Percentiles rank a stretch among this genome's conserved stretches.
Evolutionary conservation across 495 filamentous ascomycete genomes (phyloP).

Genomic region (Beverwykella pulmonaria): DNA sequence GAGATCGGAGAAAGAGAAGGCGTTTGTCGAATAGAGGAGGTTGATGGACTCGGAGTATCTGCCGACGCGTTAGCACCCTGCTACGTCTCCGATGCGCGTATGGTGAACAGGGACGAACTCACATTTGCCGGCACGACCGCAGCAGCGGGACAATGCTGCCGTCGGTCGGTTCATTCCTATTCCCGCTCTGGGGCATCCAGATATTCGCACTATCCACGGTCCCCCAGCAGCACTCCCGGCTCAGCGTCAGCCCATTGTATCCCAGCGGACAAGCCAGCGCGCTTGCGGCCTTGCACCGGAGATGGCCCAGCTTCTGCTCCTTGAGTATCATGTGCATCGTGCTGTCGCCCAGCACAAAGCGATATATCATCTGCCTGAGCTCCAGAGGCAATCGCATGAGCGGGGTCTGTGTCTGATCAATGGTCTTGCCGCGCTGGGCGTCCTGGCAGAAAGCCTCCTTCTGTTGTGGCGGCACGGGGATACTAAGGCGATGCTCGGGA

Average conservation of each 20-base stretch:
- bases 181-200: slow-evolving; percentile 8
- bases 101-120: background rate
- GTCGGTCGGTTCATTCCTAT: slow-evolving; percentile 17
- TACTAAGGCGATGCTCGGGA: slow-evolving; percentile 15
- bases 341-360: slow-evolving; percentile 19
- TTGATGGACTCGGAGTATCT: slow-evolving; percentile 33
- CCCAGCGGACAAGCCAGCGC: slow-evolving; percentile 15
- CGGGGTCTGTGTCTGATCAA: slow-evolving; percentile 23
- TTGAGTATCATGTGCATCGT: slow-evolving; percentile 34
- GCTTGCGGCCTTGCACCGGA: slow-evolving; percentile 30
- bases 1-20: slow-evolving; percentile 35
- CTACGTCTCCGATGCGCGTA: background rate
- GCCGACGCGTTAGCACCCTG: background rate
- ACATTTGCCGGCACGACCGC: slow-evolving; percentile 29
- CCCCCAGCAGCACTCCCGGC: slow-evolving; percentile 34
- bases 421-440: slow-evolving; percentile 2
- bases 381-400: slow-evolving; percentile 28
- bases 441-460: background rate
- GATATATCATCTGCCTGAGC: slow-evolving; percentile 26
- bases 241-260: slow-evolving; percentile 14
- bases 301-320: slow-evolving; percentile 24
- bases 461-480: slow-evolving; percentile 5
- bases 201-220: slow-evolving; percentile 29
- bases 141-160: slow-evolving; percentile 27
- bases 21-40: slow-evolving; percentile 30